A percentile compares a stretch with the other conserved stretches of the same genome.
Evolutionary conservation across 2,329 filamentous ascomycete genomes (phyloP).

Genomic region (Periconia sp.): DNA sequence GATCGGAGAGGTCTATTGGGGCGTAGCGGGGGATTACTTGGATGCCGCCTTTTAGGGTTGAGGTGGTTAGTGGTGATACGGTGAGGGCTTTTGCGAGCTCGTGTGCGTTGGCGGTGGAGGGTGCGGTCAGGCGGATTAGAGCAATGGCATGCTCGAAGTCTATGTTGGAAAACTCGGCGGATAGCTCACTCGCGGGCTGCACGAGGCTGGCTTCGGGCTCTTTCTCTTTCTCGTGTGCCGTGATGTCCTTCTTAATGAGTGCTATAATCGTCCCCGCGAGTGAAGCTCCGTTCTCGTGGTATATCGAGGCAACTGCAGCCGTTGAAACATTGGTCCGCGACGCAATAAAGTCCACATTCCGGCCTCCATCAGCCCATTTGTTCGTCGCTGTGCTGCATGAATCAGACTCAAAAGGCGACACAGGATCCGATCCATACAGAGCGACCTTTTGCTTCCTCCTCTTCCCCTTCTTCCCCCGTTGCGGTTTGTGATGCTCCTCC

Average conservation of each 20-base stretch:
- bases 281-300: conserved; percentile 64
- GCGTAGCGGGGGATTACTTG: conserved; percentile 57
- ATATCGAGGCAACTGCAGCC: conserved; percentile 60
- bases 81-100: conserved; percentile 65
- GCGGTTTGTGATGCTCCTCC: conserved; percentile 57
- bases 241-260: conserved; percentile 57
- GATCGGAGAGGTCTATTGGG: conserved; percentile 46
- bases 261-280: conserved; percentile 61
- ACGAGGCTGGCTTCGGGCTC: conserved; percentile 52
- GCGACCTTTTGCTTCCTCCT: conserved; percentile 46
- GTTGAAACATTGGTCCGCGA: conserved; percentile 56
- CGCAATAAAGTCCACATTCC: conserved; percentile 67
- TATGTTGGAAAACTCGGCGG: conserved; percentile 61
- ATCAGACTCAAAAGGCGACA: conserved; percentile 32
- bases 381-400: conserved; percentile 46
- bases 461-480: conserved; percentile 50
- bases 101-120: conserved; percentile 63
- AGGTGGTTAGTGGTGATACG: conserved; percentile 36
- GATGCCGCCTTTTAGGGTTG: conserved; percentile 47
- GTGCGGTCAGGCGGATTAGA: conserved; percentile 63
- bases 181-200: conserved; percentile 60
- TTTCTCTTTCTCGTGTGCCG: conserved; percentile 40
- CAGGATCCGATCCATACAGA: conserved; percentile 21
- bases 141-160: conserved; percentile 56
- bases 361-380: conserved; percentile 63